Conservation (phyloP, 2,329 filamentous ascomycete genomes). For the Beauveria bassiana region DNA sequence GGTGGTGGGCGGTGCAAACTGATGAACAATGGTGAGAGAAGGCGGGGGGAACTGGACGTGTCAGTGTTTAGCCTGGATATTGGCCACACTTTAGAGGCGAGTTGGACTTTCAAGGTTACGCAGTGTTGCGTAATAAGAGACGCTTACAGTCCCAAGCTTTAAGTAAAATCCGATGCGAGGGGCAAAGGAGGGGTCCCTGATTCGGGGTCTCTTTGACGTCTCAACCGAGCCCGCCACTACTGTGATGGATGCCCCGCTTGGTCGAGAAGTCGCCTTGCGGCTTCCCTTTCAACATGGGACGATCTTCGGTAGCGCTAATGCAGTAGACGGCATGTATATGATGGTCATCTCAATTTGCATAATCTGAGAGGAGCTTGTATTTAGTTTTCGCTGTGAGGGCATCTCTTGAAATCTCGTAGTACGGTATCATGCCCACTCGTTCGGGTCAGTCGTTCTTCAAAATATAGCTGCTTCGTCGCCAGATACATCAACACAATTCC, state of each 20-base stretch:
- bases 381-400: too few species aligned
- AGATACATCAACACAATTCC: background rate
- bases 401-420: too few species aligned
- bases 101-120: background rate
- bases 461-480: background rate
- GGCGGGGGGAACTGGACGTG: background rate
- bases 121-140: background rate
- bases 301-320: background rate
- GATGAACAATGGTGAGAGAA: background rate
- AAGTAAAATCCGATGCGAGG: background rate
- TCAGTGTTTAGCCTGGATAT: background rate
- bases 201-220: background rate
- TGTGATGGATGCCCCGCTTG: constrained; percentile 1
- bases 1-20: background rate
- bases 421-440: too few species aligned
- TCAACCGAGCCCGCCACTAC: background rate
- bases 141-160: background rate
- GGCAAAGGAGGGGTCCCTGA: background rate
- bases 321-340: background rate
- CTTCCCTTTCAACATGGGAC: background rate
- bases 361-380: too few species aligned
- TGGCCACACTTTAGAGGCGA: background rate
- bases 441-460: too few species aligned
- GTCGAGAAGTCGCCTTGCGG: background rate
- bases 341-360: too few species aligned